phyloP scores from a whole-genome alignment of 1,284 basidiomycete genomes.

The Moniliella sp. region DNA sequence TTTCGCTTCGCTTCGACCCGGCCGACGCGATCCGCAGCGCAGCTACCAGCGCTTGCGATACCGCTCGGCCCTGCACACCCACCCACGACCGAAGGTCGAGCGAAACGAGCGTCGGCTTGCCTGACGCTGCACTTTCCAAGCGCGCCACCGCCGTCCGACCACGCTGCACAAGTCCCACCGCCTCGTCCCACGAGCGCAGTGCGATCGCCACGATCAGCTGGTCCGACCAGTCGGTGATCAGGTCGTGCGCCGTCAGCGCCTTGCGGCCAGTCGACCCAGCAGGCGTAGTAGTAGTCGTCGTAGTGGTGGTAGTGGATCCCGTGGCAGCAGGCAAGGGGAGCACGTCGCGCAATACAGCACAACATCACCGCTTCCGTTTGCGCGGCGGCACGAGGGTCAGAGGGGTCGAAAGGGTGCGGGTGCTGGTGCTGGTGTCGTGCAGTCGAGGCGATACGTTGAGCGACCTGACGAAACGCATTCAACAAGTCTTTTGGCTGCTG shows the following conservation, averaged over 20 bases:
- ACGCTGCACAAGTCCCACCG: conserved; percentile 59
- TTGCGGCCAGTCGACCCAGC: too few relatives aligned
- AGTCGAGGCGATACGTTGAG: too few relatives aligned
- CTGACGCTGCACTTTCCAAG: conserved; percentile 29
- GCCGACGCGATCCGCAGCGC: too few relatives aligned
- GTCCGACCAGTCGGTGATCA: conserved; percentile 40
- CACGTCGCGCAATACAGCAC: conserved; percentile 1
- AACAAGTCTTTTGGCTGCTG: not conserved
- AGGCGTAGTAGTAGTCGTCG: too few relatives aligned
- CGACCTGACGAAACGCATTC: conserved; percentile 1
- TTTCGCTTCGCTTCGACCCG: too few relatives aligned
- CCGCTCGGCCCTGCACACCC: conserved; percentile 6
- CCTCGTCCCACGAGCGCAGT: conserved; percentile 65
- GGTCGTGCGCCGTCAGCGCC: not conserved
- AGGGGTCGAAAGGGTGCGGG: too few relatives aligned
- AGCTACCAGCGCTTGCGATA: conserved; percentile 6
- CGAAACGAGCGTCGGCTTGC: conserved; percentile 45
- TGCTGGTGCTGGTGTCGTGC: conserved; percentile 17
- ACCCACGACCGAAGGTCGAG: conserved; percentile 35
- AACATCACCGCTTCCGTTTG: too few relatives aligned
- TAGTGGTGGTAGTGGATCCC: too few relatives aligned
- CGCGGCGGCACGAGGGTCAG: too few relatives aligned
- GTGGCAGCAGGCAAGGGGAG: too few relatives aligned
- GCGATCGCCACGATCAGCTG: conserved; percentile 76
- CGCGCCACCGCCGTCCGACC: conserved; percentile 38